These are phyloP conservation scores for Papiliotrema nemorosa DNA, from an alignment of 1,284 basidiomycete genomes.

Conservation along the genomic window DNA sequence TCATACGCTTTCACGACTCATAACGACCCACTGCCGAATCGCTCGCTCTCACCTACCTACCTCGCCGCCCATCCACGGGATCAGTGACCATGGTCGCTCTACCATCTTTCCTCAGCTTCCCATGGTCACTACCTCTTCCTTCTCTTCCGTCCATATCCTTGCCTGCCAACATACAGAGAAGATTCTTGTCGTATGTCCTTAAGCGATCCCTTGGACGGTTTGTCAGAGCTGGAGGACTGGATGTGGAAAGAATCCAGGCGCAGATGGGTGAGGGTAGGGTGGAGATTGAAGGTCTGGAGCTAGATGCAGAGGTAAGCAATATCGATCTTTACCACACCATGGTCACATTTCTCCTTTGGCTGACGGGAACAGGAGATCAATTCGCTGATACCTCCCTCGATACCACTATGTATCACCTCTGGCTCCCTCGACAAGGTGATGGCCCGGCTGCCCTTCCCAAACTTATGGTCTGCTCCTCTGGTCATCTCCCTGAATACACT, in stretches of 20 bases:
- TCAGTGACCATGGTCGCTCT: slow-evolving; percentile 31
- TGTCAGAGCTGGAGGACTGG: slow-evolving; percentile 80
- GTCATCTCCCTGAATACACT: slow-evolving; percentile 59
- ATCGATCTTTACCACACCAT: not conserved
- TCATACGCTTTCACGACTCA: too few species aligned
- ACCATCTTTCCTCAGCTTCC: slow-evolving; percentile 35
- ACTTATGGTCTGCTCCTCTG: slow-evolving; percentile 45
- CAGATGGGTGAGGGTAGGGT: slow-evolving; percentile 85
- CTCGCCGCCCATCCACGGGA: too few species aligned
- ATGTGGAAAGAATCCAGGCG: slow-evolving; percentile 81
- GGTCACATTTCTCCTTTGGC: slow-evolving; percentile 13
- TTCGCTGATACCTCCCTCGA: slow-evolving; percentile 57
- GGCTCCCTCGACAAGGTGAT: slow-evolving; percentile 71
- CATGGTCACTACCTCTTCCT: slow-evolving; percentile 25
- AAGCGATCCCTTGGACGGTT: slow-evolving; percentile 79
- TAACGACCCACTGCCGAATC: not conserved
- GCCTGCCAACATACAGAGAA: slow-evolving; percentile 76
- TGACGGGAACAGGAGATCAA: slow-evolving; percentile 67
- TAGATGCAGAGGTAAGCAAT: slow-evolving; percentile 66
- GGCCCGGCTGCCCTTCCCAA: slow-evolving; percentile 54
- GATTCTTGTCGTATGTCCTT: slow-evolving; percentile 85
- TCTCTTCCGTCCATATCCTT: slow-evolving; percentile 54
- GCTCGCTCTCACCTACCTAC: not conserved
- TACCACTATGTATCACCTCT: slow-evolving; percentile 66
- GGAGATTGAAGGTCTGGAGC: slow-evolving; percentile 75